phyloP scores from a whole-genome alignment of 441 rosid genomes.

The Jatropha podagrica region DNA sequence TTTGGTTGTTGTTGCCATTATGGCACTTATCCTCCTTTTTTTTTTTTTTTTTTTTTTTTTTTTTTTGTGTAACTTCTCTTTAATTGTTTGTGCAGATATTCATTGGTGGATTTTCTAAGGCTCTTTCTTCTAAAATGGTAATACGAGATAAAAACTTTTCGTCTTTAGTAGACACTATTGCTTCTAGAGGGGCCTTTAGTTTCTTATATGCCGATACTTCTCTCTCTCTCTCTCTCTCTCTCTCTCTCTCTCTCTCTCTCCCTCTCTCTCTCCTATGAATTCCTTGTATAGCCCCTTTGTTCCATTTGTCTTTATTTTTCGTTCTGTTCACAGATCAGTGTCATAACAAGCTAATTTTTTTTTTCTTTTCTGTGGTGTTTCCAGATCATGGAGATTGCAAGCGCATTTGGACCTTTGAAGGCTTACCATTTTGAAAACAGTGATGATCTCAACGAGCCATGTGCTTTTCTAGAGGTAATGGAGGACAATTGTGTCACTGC shows the following conservation, averaged over 20 bases:
- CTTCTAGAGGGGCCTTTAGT: slow-evolving; percentile 13
- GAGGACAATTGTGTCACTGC: slow-evolving; percentile 19
- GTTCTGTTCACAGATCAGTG: neutral
- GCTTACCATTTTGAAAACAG: slow-evolving; percentile 57
- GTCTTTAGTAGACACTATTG: slow-evolving; percentile 9
- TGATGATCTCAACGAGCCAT: slow-evolving; percentile 34
- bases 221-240: neutral
- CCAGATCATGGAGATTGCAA: slow-evolving; percentile 84
- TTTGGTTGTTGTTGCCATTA: neutral
- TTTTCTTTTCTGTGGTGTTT: slow-evolving; percentile 17
- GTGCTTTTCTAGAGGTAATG: slow-evolving; percentile 85
- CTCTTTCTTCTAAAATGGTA: slow-evolving; percentile 84
- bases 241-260: neutral
- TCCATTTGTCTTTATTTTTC: neutral
- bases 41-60: slow-evolving; percentile 6
- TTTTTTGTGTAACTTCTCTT: neutral
- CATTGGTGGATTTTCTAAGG: slow-evolving; percentile 79
- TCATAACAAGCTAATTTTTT: neutral
- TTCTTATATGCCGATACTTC: neutral
- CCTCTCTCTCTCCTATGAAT: neutral
- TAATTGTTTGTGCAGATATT: slow-evolving; percentile 66
- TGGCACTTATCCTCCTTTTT: slow-evolving; percentile 13
- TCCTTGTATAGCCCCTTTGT: slow-evolving; percentile 7
- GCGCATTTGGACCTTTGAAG: slow-evolving; percentile 82
- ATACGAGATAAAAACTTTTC: slow-evolving; percentile 19